Evolutionary conservation across 1,139 yeast species (phyloP).

Genomic region (Nakaseomyces kungkrabaensis): DNA sequence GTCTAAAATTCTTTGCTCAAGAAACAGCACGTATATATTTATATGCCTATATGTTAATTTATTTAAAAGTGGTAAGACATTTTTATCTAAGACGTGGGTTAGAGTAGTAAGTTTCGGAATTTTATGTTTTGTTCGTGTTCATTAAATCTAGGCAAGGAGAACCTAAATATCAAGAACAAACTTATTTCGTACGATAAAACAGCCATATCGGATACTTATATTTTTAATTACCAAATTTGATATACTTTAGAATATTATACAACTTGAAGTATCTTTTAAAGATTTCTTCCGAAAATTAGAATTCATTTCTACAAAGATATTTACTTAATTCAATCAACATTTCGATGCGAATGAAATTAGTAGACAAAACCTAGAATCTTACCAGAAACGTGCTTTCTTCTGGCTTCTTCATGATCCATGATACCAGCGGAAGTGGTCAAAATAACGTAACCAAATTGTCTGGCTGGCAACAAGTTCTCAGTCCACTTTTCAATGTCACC

Average conservation of each 20-base stretch:
- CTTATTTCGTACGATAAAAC: background rate
- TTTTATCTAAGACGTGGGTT: too few relatives aligned
- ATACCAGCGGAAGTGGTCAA: slow-evolving; percentile 99
- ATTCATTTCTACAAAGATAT: background rate
- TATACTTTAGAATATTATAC: background rate
- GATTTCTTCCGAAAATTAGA: background rate
- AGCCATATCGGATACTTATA: too few relatives aligned
- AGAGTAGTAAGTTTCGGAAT: too few relatives aligned
- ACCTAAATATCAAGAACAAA: too few relatives aligned
- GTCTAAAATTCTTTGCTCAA: too few relatives aligned
- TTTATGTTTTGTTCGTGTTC: too few relatives aligned
- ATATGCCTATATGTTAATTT: too few relatives aligned
- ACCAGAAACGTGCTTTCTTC: slow-evolving; percentile 99
- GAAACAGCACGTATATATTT: too few relatives aligned
- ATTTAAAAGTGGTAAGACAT: too few relatives aligned
- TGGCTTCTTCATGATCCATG: slow-evolving; percentile 99
- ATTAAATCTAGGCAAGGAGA: too few relatives aligned
- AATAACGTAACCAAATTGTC: slow-evolving; percentile 96
- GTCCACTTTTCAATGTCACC: slow-evolving; percentile 97
- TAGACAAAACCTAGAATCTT: slow-evolving; percentile 94
- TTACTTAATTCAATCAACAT: background rate
- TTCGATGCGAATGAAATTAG: slow-evolving; percentile 33
- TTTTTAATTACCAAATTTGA: too few relatives aligned
- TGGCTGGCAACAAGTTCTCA: slow-evolving; percentile 92
- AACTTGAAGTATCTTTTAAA: slow-evolving; percentile 4